A percentile compares a stretch with the other conserved stretches of the same genome.
Evolutionary conservation across 2,329 filamentous ascomycete genomes (phyloP).

Genomic region (Ilyonectria mors-panacis): DNA sequence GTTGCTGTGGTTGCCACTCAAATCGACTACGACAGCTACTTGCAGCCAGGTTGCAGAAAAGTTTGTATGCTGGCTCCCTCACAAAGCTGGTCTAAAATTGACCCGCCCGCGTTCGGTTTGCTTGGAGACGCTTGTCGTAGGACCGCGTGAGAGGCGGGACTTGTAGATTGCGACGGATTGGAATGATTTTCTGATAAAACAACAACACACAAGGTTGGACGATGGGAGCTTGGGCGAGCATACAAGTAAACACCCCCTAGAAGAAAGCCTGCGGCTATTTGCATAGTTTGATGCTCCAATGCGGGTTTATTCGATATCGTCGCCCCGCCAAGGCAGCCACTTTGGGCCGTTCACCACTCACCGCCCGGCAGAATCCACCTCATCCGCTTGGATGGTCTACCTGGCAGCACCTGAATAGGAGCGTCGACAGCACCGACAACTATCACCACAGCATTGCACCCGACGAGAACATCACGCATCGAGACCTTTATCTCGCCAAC

Average conservation of each 20-base stretch:
- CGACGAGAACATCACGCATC: constrained; percentile 23
- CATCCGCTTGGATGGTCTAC: constrained; percentile 46
- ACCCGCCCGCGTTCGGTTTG: constrained; percentile 20
- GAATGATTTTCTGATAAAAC: constrained; percentile 43
- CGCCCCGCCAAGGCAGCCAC: constrained; percentile 28
- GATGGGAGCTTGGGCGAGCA: constrained; percentile 41
- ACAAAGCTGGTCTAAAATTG: constrained; percentile 27
- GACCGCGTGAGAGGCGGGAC: constrained; percentile 36
- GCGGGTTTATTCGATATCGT: constrained; percentile 41
- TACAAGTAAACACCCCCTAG: constrained; percentile 43
- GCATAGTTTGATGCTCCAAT: constrained; percentile 37
- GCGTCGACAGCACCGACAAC: constrained; percentile 40
- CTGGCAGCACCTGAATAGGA: constrained; percentile 49
- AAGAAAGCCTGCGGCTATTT: constrained; percentile 41
- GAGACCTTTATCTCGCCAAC: constrained; percentile 10
- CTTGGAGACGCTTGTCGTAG: constrained; percentile 34
- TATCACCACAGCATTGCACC: constrained; percentile 36
- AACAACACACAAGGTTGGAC: constrained; percentile 38
- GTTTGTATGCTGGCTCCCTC: constrained; percentile 34
- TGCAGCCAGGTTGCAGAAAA: constrained; percentile 42
- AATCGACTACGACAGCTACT: constrained; percentile 50
- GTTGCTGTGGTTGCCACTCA: constrained; percentile 48
- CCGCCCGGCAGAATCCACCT: constrained; percentile 57
- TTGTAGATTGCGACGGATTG: constrained; percentile 36
- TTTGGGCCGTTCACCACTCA: constrained; percentile 37